A percentile compares a stretch with the other conserved stretches of the same genome.
phyloP scores from a whole-genome alignment of 1,284 basidiomycete species.

The Pisolithus thermaeus region DNA sequence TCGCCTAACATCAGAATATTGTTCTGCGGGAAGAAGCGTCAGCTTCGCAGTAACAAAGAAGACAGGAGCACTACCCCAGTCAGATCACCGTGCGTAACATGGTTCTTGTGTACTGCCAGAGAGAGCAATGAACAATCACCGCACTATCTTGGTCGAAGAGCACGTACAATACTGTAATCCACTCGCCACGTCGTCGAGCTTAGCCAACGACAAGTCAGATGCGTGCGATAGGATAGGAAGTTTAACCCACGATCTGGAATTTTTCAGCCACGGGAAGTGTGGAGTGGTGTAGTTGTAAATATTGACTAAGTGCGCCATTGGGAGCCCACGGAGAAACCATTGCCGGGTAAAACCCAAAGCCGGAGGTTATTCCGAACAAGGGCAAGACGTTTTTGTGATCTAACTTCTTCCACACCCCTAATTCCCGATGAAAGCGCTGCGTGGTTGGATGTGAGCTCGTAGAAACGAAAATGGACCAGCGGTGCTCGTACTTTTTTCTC shows the following conservation, averaged over 20 bases:
- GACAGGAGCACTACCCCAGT: background rate
- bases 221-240: background rate
- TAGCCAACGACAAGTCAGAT: background rate
- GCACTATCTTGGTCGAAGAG: background rate
- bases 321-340: conserved; percentile 6
- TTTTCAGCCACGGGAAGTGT: background rate
- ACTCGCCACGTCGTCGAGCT: background rate
- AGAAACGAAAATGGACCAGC: background rate
- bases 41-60: background rate
- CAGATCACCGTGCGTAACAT: conserved; percentile 7
- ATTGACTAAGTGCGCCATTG: conserved; percentile 4
- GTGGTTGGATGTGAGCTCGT: background rate
- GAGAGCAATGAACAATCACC: background rate
- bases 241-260: background rate
- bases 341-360: conserved; percentile 4
- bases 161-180: background rate
- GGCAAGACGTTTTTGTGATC: conserved; percentile 4
- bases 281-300: background rate
- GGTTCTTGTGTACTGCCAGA: conserved; percentile 2
- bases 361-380: conserved; percentile 2
- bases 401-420: conserved; percentile 3
- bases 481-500: background rate
- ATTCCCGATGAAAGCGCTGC: conserved; percentile 3
- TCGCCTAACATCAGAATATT: conserved; percentile 31
- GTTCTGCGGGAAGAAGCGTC: conserved; percentile 8